Evolutionary conservation across 129 eudicot species (phyloP).

Genomic region (Ambrosia artemisiifolia): DNA sequence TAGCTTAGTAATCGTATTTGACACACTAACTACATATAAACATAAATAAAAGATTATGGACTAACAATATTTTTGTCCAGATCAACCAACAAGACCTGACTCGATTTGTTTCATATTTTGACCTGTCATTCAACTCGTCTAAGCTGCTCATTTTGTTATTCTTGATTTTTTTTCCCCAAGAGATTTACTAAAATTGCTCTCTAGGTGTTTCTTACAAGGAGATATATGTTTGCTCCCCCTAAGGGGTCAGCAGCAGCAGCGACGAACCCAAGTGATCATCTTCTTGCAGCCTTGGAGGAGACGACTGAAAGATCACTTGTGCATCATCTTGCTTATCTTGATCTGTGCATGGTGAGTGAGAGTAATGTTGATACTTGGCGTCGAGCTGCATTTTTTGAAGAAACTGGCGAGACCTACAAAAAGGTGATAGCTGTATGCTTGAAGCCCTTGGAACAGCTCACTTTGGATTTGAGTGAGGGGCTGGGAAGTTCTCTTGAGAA

Average conservation of each 20-base stretch:
- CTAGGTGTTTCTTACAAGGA: slow-evolving; percentile 79
- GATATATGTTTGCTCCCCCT: slow-evolving; percentile 77
- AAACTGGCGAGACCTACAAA: slow-evolving; percentile 87
- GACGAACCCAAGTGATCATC: slow-evolving; percentile 85
- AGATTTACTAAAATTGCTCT: slow-evolving; percentile 10
- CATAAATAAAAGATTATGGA: neutral
- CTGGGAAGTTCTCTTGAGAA: slow-evolving; percentile 46
- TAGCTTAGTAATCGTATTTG: neutral
- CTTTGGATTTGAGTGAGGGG: slow-evolving; percentile 52
- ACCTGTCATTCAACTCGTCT: neutral
- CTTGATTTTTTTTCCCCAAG: neutral
- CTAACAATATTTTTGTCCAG: neutral
- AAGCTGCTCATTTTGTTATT: neutral
- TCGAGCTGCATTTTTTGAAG: slow-evolving; percentile 93
- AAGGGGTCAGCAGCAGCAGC: slow-evolving; percentile 96
- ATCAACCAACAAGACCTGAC: neutral
- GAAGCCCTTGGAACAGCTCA: slow-evolving; percentile 74
- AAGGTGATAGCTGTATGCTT: slow-evolving; percentile 72
- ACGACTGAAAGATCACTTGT: slow-evolving; percentile 56
- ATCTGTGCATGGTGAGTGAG: slow-evolving; percentile 89
- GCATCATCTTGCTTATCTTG: slow-evolving; percentile 85
- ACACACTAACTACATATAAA: neutral
- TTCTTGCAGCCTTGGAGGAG: slow-evolving; percentile 79
- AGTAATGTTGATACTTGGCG: slow-evolving; percentile 84
- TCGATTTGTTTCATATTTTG: neutral